phyloP scores from a whole-genome alignment of 208 protist genomes.

The Trypanosoma caninum region DNA sequence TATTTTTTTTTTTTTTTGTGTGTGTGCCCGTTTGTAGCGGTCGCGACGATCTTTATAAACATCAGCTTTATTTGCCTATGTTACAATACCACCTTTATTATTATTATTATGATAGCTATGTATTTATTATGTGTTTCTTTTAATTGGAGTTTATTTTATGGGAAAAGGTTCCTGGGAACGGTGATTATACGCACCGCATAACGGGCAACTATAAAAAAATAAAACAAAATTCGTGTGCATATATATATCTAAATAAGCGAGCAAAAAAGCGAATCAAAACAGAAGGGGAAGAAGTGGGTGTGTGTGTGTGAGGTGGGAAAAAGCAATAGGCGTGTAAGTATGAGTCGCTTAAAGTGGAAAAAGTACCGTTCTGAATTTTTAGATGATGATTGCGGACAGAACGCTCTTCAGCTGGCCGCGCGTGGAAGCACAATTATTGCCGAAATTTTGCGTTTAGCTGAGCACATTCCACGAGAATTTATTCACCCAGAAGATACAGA shows the following conservation, averaged over 20 bases:
- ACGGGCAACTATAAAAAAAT: too few species aligned
- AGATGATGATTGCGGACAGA: constrained; percentile 91
- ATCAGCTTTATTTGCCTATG: too few species aligned
- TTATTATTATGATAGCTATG: too few species aligned
- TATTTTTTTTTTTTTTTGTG: background rate
- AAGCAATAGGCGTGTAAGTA: background rate
- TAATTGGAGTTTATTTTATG: too few species aligned
- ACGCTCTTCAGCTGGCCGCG: constrained; percentile 84
- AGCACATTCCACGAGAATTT: constrained; percentile 92
- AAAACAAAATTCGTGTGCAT: too few species aligned
- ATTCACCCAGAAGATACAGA: constrained; percentile 35
- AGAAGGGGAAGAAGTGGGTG: too few species aligned
- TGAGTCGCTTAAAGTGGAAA: constrained; percentile 19
- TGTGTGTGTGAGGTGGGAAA: background rate
- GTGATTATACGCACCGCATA: too few species aligned
- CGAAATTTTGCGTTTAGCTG: constrained; percentile 88
- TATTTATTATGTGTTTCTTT: too few species aligned
- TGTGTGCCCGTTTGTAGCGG: background rate
- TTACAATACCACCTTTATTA: too few species aligned
- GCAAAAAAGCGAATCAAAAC: too few species aligned
- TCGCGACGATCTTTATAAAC: background rate
- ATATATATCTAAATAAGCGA: too few species aligned
- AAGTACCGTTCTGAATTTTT: constrained; percentile 66
- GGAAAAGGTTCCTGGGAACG: too few species aligned
- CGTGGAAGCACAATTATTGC: constrained; percentile 93